phyloP scores from a whole-genome alignment of 495 filamentous ascomycete species.

The Podospora didyma region DNA sequence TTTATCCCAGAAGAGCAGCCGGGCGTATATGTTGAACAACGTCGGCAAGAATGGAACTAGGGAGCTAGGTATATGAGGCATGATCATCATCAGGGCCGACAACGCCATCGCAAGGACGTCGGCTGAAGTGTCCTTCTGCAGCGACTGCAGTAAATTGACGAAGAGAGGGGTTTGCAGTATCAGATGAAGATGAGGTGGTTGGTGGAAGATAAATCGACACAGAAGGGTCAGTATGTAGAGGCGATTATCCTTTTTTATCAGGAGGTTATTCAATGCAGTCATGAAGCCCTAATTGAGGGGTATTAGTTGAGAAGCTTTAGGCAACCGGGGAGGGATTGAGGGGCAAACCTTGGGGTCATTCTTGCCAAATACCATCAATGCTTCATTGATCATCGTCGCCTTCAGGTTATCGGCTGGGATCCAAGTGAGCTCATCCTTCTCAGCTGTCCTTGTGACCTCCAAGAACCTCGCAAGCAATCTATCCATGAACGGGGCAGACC shows the following conservation, averaged over 20 bases:
- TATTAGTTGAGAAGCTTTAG: neutral
- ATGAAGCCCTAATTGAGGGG: slow-evolving; percentile 50
- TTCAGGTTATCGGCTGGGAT: slow-evolving; percentile 44
- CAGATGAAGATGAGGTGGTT: slow-evolving; percentile 68
- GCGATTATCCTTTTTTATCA: slow-evolving; percentile 56
- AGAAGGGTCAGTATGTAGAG: slow-evolving; percentile 56
- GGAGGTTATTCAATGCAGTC: slow-evolving; percentile 52
- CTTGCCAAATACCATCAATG: slow-evolving; percentile 56
- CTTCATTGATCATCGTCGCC: slow-evolving; percentile 50
- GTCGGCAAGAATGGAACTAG: slow-evolving; percentile 57
- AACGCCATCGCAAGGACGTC: slow-evolving; percentile 63
- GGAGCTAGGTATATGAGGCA: slow-evolving; percentile 69
- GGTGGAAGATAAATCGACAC: slow-evolving; percentile 59
- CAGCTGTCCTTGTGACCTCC: slow-evolving; percentile 38
- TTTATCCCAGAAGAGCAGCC: slow-evolving; percentile 69
- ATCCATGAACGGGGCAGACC: slow-evolving; percentile 45
- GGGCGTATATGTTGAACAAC: slow-evolving; percentile 71
- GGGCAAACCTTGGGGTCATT: slow-evolving; percentile 58
- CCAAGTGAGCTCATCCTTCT: slow-evolving; percentile 37
- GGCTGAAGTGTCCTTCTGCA: slow-evolving; percentile 68
- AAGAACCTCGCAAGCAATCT: slow-evolving; percentile 59
- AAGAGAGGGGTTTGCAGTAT: slow-evolving; percentile 64
- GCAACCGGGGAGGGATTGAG: neutral
- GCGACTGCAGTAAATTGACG: slow-evolving; percentile 60
- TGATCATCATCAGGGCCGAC: slow-evolving; percentile 66